phyloP scores from a whole-genome alignment of 2,329 filamentous ascomycete genomes.

The Claviceps spartinae region DNA sequence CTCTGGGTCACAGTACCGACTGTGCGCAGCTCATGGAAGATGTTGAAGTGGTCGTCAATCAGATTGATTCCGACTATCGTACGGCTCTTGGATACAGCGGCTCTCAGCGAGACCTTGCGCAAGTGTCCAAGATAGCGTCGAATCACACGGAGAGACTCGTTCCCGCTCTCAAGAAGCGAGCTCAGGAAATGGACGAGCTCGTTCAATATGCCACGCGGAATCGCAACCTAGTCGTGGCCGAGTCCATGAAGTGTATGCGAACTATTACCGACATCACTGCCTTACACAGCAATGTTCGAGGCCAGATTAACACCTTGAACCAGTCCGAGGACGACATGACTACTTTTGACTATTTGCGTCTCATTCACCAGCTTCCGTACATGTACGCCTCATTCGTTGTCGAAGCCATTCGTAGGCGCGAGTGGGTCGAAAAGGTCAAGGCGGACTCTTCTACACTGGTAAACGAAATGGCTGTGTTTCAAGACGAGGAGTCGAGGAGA shows the following conservation, averaged over 20 bases:
- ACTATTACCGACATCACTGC: conserved; percentile 69
- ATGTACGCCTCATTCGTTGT: conserved; percentile 82
- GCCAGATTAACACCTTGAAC: conserved; percentile 57
- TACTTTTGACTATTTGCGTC: conserved; percentile 66
- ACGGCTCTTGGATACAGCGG: conserved; percentile 56
- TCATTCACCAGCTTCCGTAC: conserved; percentile 71
- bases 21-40: conserved; percentile 62
- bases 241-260: conserved; percentile 64
- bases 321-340: conserved; percentile 63
- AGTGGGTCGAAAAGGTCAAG: conserved; percentile 88
- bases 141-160: conserved; percentile 50
- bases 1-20: conserved; percentile 46
- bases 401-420: conserved; percentile 71
- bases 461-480: conserved; percentile 83
- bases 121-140: conserved; percentile 49
- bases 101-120: conserved; percentile 44
- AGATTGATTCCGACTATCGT: conserved; percentile 77
- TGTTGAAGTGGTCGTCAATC: conserved; percentile 72
- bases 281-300: conserved; percentile 57
- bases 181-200: conserved; percentile 48
- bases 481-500: conserved; percentile 83
- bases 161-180: conserved; percentile 42
- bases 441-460: conserved; percentile 75
- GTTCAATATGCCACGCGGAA: conserved; percentile 45
- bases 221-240: conserved; percentile 53